Base-by-base conservation (phyloP, 495 filamentous ascomycete species). In the Tirmania nivea region DNA sequence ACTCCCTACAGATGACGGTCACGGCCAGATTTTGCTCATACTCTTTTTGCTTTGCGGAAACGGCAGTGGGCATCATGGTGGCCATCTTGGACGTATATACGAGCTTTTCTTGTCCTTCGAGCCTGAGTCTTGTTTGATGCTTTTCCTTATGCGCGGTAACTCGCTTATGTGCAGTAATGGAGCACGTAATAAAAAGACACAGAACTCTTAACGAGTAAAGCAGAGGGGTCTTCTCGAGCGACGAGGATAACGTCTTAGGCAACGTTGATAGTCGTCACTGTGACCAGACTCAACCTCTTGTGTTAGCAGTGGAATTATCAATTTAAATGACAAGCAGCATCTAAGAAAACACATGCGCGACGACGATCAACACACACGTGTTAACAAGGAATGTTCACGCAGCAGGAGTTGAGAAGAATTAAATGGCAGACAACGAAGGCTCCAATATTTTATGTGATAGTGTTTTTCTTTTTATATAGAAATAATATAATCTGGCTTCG, bases 21-120 rank as follows among this genome's bases (percentile, higher is more conserved):
- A 83, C 77, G 66, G 85, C 92, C 42, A 96, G 76, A 60, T 96
- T 90, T 63, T 81, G 77, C 59, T 71, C 75, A 75, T 76, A 86
- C 48, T 45, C 39, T 8, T 45, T 45, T 8, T 45, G 39, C 17
- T 45, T 45, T 19, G 39, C 39, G 17, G 39, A 14, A 45, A 19
- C 3, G 14, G 39, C 12, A 14, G 39, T 3, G 12, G 39, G 3
- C 39, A 45, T 45, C 39, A 45, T 45, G 12, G 39, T 45, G 17
- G 14, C 9, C 39, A 45, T 45, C 17, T 45, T 45, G 39, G 12
- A 14, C 17, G 39, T 45, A 45, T 14, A 14, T 14, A 14, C 14
- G 12, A 19, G 12, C 3, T 45, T 42, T 42, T 45, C 39, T 6
- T 6, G 25, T 31, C 25, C 25, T 7, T 5, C 25, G 25, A 31